Base-by-base conservation (phyloP, 768 basidiomycete genomes). In the Phanerochaete sordida region DNA sequence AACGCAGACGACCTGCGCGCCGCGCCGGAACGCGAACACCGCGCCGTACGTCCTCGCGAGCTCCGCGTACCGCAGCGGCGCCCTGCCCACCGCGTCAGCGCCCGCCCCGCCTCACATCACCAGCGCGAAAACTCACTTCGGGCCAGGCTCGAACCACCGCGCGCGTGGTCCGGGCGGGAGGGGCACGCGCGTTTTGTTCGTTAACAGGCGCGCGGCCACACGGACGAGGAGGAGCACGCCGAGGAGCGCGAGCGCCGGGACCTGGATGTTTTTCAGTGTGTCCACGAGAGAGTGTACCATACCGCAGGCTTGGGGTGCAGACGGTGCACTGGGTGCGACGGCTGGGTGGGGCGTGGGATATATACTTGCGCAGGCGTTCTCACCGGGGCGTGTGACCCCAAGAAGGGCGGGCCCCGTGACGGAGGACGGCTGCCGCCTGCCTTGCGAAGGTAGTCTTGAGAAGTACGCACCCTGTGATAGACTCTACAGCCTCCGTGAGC, bases 1-100 rank as follows among this genome's bases (percentile, higher is more conserved):
- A 7, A 63, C 50, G 26, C 28, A 31, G 7, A 57, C n/a, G 23
- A 63, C 16, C 15, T 50, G 52, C 0, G 21, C 51, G 2, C 62
- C 62, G 9, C 52, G 58, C 35, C 37, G 27, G 49, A 56, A 63
- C 12, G 58, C 57, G 58, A 56, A 50, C 3, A 63, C 62, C 13
- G 58, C 54, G 31, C 62, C 62, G 53, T 63, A 63, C 15, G 37
- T 43, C 24, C 60, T 48, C 6, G 54, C 39, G 30, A 59, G 19
- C 45, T 63, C 37, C 9, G 58, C 58, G 44, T 46, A 52, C 11
- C 33, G 37, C 28, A 50, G 9, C 12, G 58, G 58, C 12, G 58
- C 62, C 16, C 62, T 62, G 24, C n/a, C 7, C 13, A 37, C 26
- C n/a, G 7, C 46, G n/a, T n/a, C 46, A 26, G 6, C 46, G 9